Percentiles rank a stretch among this genome's conserved stretches.
phyloP scores from a whole-genome alignment of 129 eudicot species.

The Helianthus tuberosus region DNA sequence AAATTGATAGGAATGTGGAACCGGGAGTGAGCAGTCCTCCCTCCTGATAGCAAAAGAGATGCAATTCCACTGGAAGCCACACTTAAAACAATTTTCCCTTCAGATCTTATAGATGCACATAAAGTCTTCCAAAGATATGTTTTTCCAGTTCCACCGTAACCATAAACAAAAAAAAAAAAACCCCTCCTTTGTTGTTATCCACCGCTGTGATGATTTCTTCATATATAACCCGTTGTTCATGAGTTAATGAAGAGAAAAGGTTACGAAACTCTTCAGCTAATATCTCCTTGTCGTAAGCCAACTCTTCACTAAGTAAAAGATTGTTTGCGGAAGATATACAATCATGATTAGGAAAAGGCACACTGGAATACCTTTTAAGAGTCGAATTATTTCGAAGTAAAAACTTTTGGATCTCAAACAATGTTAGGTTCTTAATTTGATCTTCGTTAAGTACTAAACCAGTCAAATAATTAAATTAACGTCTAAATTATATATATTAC shows the following conservation, averaged over 20 bases:
- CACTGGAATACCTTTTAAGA: not conserved
- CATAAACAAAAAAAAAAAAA: slow-evolving; percentile 1
- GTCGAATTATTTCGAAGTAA: not conserved
- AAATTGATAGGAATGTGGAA: not conserved
- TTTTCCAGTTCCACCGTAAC: slow-evolving; percentile 9
- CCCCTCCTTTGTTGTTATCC: not conserved
- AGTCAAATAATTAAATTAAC: not conserved
- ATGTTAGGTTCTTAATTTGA: not conserved
- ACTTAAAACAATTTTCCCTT: not conserved
- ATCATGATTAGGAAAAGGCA: not conserved
- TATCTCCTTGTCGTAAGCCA: not conserved
- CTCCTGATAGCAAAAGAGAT: not conserved
- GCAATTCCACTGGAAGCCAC: slow-evolving; percentile 10
- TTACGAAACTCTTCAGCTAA: not conserved
- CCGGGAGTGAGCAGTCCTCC: slow-evolving; percentile 3
- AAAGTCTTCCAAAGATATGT: slow-evolving; percentile 1
- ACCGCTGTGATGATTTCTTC: not conserved
- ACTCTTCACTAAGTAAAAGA: not conserved
- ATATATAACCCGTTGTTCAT: not conserved
- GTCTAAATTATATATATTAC: not conserved
- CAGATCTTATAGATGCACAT: not conserved
- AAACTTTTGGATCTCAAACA: not conserved
- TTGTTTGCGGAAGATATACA: not conserved
- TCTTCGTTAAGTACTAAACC: not conserved
- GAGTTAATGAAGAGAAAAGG: not conserved